Evolutionary conservation across 805 yeast genomes (phyloP), one percentile per base, ranked within the genome.

Genomic region (Limtongia smithiae): DNA sequence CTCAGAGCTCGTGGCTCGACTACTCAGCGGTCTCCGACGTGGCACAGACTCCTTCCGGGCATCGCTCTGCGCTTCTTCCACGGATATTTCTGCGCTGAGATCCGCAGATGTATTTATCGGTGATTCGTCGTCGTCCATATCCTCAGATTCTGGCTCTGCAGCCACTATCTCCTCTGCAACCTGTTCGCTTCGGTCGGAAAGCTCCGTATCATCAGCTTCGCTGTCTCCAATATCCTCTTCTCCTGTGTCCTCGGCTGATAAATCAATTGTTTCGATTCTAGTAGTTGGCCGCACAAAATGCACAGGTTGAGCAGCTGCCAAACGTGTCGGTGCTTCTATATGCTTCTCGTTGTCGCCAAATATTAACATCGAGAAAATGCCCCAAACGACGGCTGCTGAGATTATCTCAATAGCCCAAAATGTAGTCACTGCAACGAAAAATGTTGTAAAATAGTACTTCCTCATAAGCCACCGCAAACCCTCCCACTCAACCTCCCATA

Each of bases 381-480:
- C 37, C 57, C 57, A 52, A 9, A 41, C 38, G 31, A 44, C 6
- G 18, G 24, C 30, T n/a, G 54, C 50, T 9, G 53, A 41, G 8
- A 44, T 31, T 31, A 55, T 43, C 39, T 63, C 66, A n/a, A 60
- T 48, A 15, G 37, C 44, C 68, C 68, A 65, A 41, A 65, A 56
- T 20, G 57, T 18, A 7, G 48, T 33, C 3, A 62, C 61, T 6
- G 64, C 66, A 18, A 62, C 32, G 2, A 62, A 21, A 38, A 62
- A 62, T 24, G 58, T 46, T 2, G 52, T 30, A 15, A 60, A 6
- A 9, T 59, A 44, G 44, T 60, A 58, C 17, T 64, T 51, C 41
- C 65, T 54, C 65, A 65, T 60, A 15, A 60, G 48, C 43, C 61
- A 65, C 18, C 68, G 55, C 8, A 65, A 27, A 14, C 69, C 69